Evolutionary conservation across 495 filamentous ascomycete genomes (phyloP).

Genomic region (Melanomma pulvis-pyrius): DNA sequence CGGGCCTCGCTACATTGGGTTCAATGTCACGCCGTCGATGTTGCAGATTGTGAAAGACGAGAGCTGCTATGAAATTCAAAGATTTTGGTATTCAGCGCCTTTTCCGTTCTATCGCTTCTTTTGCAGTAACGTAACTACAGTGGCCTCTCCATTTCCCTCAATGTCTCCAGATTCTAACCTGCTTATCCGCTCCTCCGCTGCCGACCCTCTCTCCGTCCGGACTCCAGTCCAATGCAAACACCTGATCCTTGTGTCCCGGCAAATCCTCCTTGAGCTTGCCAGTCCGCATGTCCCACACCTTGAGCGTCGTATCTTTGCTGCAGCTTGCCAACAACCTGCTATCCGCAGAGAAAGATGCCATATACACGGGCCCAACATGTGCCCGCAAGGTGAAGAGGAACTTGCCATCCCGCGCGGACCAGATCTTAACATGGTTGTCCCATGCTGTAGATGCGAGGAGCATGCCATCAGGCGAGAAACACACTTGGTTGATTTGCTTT

Average conservation of each 20-base stretch:
- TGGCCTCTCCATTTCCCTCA: slow-evolving; percentile 46
- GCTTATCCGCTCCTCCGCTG: slow-evolving; percentile 93
- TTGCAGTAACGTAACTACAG: not conserved
- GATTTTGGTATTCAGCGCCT: not conserved
- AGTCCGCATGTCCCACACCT: slow-evolving; percentile 87
- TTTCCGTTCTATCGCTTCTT: not conserved
- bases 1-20: too few relatives aligned
- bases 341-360: slow-evolving; percentile 84
- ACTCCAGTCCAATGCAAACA: slow-evolving; percentile 91
- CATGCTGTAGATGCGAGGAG: slow-evolving; percentile 86
- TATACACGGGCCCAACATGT: slow-evolving; percentile 80
- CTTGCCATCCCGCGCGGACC: slow-evolving; percentile 72
- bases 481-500: slow-evolving; percentile 94
- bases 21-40: too few relatives aligned
- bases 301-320: slow-evolving; percentile 91
- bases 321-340: slow-evolving; percentile 80
- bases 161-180: slow-evolving; percentile 81
- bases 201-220: slow-evolving; percentile 81
- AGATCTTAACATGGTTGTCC: slow-evolving; percentile 91
- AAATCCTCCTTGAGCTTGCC: slow-evolving; percentile 85
- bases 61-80: not conserved
- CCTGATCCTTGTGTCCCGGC: slow-evolving; percentile 92
- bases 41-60: too few relatives aligned
- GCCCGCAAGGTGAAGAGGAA: slow-evolving; percentile 87
- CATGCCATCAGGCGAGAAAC: slow-evolving; percentile 85